These are phyloP conservation scores for Penicillium capsulatum DNA, from an alignment of 2,329 filamentous ascomycete species.

Conservation along the genomic window DNA sequence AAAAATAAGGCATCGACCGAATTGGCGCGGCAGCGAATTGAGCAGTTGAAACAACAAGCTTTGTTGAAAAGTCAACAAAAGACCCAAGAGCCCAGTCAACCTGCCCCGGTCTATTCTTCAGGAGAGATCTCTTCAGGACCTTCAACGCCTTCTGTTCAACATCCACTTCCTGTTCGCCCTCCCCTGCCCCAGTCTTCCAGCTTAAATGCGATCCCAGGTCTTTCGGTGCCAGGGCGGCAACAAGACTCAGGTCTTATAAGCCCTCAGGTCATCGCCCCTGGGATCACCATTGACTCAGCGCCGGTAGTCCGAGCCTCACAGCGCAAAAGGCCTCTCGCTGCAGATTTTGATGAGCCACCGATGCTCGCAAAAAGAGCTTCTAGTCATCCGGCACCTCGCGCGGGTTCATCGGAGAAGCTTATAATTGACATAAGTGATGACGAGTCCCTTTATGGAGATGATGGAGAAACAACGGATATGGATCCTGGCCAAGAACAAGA, in stretches of 20 bases:
- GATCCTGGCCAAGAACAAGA: conserved; percentile 30
- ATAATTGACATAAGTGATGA: conserved; percentile 84
- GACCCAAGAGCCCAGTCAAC: conserved; percentile 12
- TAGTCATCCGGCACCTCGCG: conserved; percentile 47
- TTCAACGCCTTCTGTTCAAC: conserved; percentile 23
- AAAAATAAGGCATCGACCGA: conserved; percentile 66
- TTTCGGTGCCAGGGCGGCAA: conserved; percentile 45
- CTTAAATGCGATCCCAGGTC: conserved; percentile 47
- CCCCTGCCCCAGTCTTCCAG: conserved; percentile 28
- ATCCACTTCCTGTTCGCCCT: conserved; percentile 38
- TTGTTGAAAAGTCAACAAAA: conserved; percentile 39
- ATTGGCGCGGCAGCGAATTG: conserved; percentile 71
- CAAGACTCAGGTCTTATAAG: conserved; percentile 5
- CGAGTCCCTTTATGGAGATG: conserved; percentile 44
- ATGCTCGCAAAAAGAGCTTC: conserved; percentile 57
- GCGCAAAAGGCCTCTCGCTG: conserved; percentile 61
- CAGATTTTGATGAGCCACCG: conserved; percentile 63
- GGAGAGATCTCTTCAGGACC: not conserved
- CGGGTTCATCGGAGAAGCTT: conserved; percentile 55
- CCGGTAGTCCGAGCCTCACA: conserved; percentile 23
- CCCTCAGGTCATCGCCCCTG: conserved; percentile 9
- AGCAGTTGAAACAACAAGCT: conserved; percentile 60
- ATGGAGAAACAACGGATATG: conserved; percentile 29
- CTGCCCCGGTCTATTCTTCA: not conserved
- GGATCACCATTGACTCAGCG: conserved; percentile 17